A percentile compares a stretch with the other conserved stretches of the same genome.
phyloP scores from a whole-genome alignment of 129 eudicot genomes.

The Deinandra increscens region DNA sequence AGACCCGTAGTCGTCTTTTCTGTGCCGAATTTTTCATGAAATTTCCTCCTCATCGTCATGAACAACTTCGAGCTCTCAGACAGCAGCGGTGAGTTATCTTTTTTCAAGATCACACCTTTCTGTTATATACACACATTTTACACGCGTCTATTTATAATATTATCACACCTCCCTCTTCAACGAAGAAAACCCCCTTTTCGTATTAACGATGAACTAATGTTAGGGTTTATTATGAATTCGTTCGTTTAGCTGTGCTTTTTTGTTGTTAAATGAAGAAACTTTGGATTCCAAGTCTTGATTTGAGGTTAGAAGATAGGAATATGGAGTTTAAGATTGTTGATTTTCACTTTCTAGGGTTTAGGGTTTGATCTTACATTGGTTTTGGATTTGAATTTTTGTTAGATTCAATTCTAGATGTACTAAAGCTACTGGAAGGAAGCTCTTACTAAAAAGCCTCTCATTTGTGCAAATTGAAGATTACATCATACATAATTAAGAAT shows the following conservation, averaged over 20 bases:
- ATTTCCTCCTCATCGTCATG: conserved; percentile 34
- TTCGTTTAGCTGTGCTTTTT: background rate
- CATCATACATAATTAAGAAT: background rate
- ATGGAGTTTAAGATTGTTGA: conserved; percentile 18
- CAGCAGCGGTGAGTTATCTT: conserved; percentile 54
- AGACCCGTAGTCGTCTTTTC: background rate
- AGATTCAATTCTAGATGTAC: background rate
- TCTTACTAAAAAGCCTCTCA: background rate
- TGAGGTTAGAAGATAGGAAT: conserved; percentile 7
- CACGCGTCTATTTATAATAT: background rate
- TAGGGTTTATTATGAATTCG: background rate
- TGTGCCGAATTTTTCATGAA: conserved; percentile 35
- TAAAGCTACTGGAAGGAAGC: background rate
- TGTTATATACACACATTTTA: background rate
- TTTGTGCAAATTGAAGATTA: background rate
- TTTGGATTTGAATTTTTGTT: background rate
- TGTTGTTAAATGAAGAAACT: conserved; percentile 1
- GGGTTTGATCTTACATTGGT: conserved; percentile 24
- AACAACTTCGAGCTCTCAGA: conserved; percentile 49
- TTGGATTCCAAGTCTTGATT: conserved; percentile 11
- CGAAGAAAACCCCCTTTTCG: conserved; percentile 13
- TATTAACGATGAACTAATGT: background rate
- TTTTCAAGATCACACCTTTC: conserved; percentile 23
- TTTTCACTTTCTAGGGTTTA: conserved; percentile 29
- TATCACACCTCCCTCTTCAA: background rate